Base-by-base conservation (phyloP, 345 rosid species). In the Dipteronia dyeriana region DNA sequence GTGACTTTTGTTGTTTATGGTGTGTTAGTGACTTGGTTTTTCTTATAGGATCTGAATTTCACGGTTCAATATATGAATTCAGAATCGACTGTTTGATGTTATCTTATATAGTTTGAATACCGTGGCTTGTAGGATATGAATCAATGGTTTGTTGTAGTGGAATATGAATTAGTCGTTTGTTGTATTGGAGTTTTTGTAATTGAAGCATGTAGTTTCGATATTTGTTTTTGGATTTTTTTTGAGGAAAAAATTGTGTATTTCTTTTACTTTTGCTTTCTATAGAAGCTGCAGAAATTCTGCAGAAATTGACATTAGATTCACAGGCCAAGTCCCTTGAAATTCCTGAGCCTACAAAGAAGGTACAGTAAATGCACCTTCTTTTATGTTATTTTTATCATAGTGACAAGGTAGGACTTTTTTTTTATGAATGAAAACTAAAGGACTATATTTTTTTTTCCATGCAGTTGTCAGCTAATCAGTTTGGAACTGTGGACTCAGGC, bases 251-350 rank as follows among this genome's bases (percentile, higher is more conserved):
- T 6, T 76, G 19, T 62, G 76, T 82, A 67, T 71, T 83, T 85
- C 90, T 89, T 89, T 94, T 74, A 94, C 91, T 79, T 74, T 56
- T 26, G 9, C 31, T 75, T 76, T 76, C 75, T 39, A 38, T 69
- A 92, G 98, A 94, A 87, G 75, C 98, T 79, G 80, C 98, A 67
- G 94, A 90, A 75, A 84, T 94, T 86, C 80, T 94, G 86, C 94
- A 92, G 91, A 92, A 88, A 31, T 88, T 94, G 31, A 73, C 96
- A 2, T 49, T 92, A 79, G 97, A 91, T 61, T 79, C 96, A 9
- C 93, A 88, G 83, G 68, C 89, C 1, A 92, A 94, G 79, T 69
- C 87, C 47, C 68, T 89, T 43, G 97, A 92, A 74, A 84, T 91
- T 53, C 87, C 98, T 19, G 94, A 92, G 82, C 91, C 90, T 1